Evolutionary conservation across 371 early-diverging fungal species (phyloP).

Genomic region (Quaeritorhiza haematococci): DNA sequence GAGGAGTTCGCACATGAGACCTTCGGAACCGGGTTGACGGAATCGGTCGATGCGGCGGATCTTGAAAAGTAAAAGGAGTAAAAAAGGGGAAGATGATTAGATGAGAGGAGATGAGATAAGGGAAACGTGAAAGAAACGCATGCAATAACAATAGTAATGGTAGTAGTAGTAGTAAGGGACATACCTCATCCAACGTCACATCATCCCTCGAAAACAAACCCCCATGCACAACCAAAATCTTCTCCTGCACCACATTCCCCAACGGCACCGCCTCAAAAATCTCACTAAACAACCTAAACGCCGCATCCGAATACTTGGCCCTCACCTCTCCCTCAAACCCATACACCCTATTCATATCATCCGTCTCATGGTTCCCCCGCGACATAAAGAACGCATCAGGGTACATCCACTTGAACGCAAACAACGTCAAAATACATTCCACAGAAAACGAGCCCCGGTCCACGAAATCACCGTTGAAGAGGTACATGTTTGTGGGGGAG

Average conservation of each 20-base stretch:
- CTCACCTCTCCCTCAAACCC: slow-evolving; percentile 98
- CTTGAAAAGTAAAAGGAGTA: slow-evolving; percentile 12
- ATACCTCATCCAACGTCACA: slow-evolving; percentile 80
- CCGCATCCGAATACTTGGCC: slow-evolving; percentile 83
- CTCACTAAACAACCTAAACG: slow-evolving; percentile 91
- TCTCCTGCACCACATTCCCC: slow-evolving; percentile 84
- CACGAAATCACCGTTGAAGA: slow-evolving; percentile 97
- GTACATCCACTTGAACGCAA: slow-evolving; percentile 87
- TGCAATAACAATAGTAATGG: not conserved
- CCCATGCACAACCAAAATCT: slow-evolving; percentile 96
- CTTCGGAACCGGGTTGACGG: slow-evolving; percentile 62
- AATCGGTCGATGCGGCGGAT: slow-evolving; percentile 86
- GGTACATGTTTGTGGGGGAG: slow-evolving; percentile 62
- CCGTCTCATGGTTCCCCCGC: slow-evolving; percentile 98
- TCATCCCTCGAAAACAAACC: slow-evolving; percentile 90
- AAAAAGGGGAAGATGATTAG: not conserved
- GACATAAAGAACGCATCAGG: slow-evolving; percentile 81
- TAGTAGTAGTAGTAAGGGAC: not conserved
- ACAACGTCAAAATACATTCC: slow-evolving; percentile 91
- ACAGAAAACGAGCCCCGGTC: slow-evolving; percentile 96
- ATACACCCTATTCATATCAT: slow-evolving; percentile 96
- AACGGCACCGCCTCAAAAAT: slow-evolving; percentile 93
- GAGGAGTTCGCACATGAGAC: slow-evolving; percentile 88
- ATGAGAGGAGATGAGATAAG: not conserved
- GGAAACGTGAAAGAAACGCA: not conserved